These are phyloP conservation scores for Ogataea thermomethanolica DNA, from an alignment of 805 yeast genomes.

Conservation along the genomic window DNA sequence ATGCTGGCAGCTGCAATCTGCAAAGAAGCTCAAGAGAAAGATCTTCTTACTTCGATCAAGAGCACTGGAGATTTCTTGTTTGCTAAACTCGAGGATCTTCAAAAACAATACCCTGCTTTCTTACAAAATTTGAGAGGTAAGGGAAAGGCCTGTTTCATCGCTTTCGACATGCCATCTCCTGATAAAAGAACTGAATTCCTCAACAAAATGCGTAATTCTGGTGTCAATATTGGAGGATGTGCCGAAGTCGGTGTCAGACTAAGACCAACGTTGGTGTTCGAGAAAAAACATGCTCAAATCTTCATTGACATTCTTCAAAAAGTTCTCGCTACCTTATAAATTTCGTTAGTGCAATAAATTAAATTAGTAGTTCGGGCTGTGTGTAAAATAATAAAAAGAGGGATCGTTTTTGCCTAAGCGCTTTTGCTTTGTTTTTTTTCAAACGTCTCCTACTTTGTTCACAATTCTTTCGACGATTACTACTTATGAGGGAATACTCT, in stretches of 20 bases:
- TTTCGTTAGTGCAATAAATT: neutral
- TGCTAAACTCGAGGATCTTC: slow-evolving; percentile 49
- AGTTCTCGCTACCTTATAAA: slow-evolving; percentile 28
- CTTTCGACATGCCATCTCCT: slow-evolving; percentile 63
- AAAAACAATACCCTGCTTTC: slow-evolving; percentile 50
- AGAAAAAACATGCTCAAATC: slow-evolving; percentile 74
- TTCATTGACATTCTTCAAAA: slow-evolving; percentile 46
- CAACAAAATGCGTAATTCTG: slow-evolving; percentile 53
- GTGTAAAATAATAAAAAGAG: neutral
- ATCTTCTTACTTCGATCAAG: slow-evolving; percentile 52
- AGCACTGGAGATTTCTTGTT: slow-evolving; percentile 68
- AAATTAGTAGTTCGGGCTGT: neutral
- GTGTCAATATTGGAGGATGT: slow-evolving; percentile 84
- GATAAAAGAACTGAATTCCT: slow-evolving; percentile 61
- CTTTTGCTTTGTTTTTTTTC: too few relatives aligned
- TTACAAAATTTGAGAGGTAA: slow-evolving; percentile 67
- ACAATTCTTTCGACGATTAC: too few relatives aligned
- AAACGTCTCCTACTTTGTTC: slow-evolving; percentile 2
- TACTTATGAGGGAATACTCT: slow-evolving; percentile 30
- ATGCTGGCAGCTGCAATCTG: slow-evolving; percentile 72
- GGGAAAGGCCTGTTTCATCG: slow-evolving; percentile 73
- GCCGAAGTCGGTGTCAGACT: slow-evolving; percentile 75
- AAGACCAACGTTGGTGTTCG: slow-evolving; percentile 77
- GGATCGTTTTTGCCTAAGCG: neutral
- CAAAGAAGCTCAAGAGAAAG: slow-evolving; percentile 57